A percentile compares a stretch with the other conserved stretches of the same genome.
These are phyloP conservation scores for Gossypium rotundifolium DNA, from an alignment of 345 rosid species.

Conservation along the genomic window DNA sequence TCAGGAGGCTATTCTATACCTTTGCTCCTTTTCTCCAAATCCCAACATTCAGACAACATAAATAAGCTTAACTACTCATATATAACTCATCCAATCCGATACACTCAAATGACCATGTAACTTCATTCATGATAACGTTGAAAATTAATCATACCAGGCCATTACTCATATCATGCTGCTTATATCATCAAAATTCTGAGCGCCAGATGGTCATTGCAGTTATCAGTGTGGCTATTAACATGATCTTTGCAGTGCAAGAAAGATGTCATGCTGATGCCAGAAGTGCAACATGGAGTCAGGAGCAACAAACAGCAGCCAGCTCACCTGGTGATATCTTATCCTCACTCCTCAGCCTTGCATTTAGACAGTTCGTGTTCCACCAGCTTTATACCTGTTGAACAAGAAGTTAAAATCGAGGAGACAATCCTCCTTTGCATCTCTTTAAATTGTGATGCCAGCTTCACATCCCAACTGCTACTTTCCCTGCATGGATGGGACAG, in stretches of 20 bases:
- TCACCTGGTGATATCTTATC: not conserved
- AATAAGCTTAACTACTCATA: too few relatives aligned
- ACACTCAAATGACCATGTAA: not conserved
- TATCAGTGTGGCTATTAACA: not conserved
- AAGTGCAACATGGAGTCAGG: not conserved
- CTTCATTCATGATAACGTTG: not conserved
- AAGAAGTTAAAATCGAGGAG: slow-evolving; percentile 67
- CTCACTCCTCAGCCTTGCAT: slow-evolving; percentile 2
- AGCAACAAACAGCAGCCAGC: not conserved
- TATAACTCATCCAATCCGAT: not conserved
- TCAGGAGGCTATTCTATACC: not conserved
- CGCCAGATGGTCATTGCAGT: not conserved
- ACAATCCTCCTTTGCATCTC: slow-evolving; percentile 54
- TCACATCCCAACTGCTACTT: slow-evolving; percentile 51
- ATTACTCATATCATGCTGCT: not conserved
- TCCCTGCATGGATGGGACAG: slow-evolving; percentile 36
- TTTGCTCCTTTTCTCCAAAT: not conserved
- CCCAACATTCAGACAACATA: not conserved
- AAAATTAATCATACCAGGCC: not conserved
- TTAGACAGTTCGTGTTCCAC: slow-evolving; percentile 40
- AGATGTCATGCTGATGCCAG: not conserved
- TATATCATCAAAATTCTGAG: not conserved
- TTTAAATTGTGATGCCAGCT: slow-evolving; percentile 50
- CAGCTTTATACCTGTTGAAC: slow-evolving; percentile 50
- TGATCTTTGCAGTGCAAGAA: not conserved